Evolutionary conservation across 2,329 filamentous ascomycete genomes (phyloP), one percentile per base, ranked within the genome.

Genomic region (Calonectria naviculata): DNA sequence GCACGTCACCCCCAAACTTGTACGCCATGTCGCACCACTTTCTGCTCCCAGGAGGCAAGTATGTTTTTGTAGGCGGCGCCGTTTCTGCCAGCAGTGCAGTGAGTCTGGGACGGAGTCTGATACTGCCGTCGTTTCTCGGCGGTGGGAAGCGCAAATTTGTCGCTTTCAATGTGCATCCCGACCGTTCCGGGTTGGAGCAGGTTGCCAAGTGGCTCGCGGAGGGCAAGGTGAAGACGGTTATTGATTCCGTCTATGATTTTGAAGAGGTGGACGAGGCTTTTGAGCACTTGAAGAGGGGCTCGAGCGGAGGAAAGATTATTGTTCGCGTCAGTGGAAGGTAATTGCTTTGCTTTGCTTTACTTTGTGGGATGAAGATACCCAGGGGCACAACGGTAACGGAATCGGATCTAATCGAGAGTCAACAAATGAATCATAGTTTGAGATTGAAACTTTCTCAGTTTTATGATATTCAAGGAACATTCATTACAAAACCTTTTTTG

Each of bases 251-350:
- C 2, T 92, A 87, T 75, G 84, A 85, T 26, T 90, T 91, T 77
- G 87, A 89, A 21, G 87, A 93, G 67, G 87, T 84, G 2, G 81
- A 83, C 1, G 84, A 88, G 76, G 92, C 90, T 3, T 91, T 88
- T 81, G 85, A 87, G 79, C 88, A 86, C 72, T 77, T 93, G 75
- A 91, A 89, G 82, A 88, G 86, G 3, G 89, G 89, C 0, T 85
- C 89, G n/a, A 84, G 88, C 5, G 87, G 83, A 63, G 92, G 92
- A 0, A 93, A 93, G 84, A 83, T 93, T 74, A 83, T 93, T 42
- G 75, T 85, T 31, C 73, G 73, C 5, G 74, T 79, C 61, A 66
- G 72, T 13, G 70, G 65, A 15, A 52, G 28, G 12, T 68, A 73
- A 17, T 70, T 19, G 46, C 9, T 42, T 26, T 9, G 34, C 17